A percentile compares a stretch with the other conserved stretches of the same genome.
Conservation (phyloP, 2,329 filamentous ascomycete genomes). For the Claviceps spartinae region DNA sequence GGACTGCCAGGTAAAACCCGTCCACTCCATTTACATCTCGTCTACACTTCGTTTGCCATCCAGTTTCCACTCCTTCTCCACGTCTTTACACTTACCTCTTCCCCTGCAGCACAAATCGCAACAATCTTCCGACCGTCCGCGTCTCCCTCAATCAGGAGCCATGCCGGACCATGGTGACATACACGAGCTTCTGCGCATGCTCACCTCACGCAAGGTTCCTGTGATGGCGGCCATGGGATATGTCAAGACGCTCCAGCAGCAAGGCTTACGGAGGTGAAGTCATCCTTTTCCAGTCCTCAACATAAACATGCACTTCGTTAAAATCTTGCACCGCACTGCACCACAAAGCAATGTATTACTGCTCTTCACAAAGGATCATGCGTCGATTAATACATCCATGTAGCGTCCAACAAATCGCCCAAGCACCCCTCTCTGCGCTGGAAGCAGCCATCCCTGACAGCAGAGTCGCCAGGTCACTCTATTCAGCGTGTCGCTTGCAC, state of each 20-base stretch:
- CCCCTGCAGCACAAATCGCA: no score
- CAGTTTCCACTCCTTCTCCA: no score
- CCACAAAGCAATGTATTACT: no score
- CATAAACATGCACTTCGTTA: background rate
- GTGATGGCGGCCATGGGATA: slow-evolving; percentile 47
- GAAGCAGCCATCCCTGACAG: slow-evolving; percentile 33
- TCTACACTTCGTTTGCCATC: no score
- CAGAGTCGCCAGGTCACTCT: slow-evolving; percentile 36
- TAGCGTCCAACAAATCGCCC: slow-evolving; percentile 42
- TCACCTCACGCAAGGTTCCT: slow-evolving; percentile 44
- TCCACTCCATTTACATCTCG: no score
- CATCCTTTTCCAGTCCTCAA: background rate
- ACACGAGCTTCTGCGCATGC: slow-evolving; percentile 45
- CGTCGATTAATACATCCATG: background rate
- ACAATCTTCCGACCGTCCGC: background rate
- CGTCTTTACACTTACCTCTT: no score
- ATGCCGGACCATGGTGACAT: slow-evolving; percentile 47
- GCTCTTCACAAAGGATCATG: no score
- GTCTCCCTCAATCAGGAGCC: background rate
- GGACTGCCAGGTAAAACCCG: no score
- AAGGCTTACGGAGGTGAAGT: slow-evolving; percentile 40
- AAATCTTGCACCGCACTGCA: no score
- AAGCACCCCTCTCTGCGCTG: slow-evolving; percentile 30
- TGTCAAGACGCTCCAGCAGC: slow-evolving; percentile 42
- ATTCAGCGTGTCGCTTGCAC: slow-evolving; percentile 40